Percentiles rank a stretch among this genome's conserved stretches.
Evolutionary conservation across 352 stramenopile species (phyloP).

Genomic region (Pelagophyceae sp.): DNA sequence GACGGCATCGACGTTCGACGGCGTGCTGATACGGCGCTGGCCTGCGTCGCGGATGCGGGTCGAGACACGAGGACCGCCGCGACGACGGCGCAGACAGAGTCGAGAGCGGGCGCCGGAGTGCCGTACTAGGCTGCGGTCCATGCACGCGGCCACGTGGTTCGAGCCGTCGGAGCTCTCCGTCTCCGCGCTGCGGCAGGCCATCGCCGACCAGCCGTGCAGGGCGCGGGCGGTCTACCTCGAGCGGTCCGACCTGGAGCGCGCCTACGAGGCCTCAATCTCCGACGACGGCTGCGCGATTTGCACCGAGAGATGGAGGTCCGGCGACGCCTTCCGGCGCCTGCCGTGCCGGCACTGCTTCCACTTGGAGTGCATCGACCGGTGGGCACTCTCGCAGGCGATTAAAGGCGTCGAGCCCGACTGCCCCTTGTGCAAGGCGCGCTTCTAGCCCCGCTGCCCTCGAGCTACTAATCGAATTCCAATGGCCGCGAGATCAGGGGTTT

Average conservation of each 20-base stretch:
- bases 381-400: slow-evolving; percentile 64
- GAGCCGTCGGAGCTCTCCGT: neutral
- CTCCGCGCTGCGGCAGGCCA: neutral
- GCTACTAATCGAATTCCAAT: too few relatives aligned
- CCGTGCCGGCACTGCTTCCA: slow-evolving; percentile 75
- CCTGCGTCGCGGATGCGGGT: too few relatives aligned
- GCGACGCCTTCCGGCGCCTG: slow-evolving; percentile 18
- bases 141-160: too few relatives aligned
- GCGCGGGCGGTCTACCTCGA: neutral
- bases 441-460: too few relatives aligned
- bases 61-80: too few relatives aligned
- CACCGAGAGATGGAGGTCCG: slow-evolving; percentile 54
- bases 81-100: too few relatives aligned
- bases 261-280: neutral
- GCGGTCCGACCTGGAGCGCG: neutral
- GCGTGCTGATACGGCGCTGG: too few relatives aligned
- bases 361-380: slow-evolving; percentile 72
- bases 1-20: too few relatives aligned
- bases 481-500: too few relatives aligned
- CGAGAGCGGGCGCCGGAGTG: too few relatives aligned
- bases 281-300: slow-evolving; percentile 68
- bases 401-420: slow-evolving; percentile 57
- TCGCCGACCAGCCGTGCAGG: neutral
- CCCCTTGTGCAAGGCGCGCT: slow-evolving; percentile 48
- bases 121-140: too few relatives aligned